Evolutionary conservation across 306 rosid species (phyloP), one percentile per base, ranked within the genome.

Genomic region (Rubus idaeus): DNA sequence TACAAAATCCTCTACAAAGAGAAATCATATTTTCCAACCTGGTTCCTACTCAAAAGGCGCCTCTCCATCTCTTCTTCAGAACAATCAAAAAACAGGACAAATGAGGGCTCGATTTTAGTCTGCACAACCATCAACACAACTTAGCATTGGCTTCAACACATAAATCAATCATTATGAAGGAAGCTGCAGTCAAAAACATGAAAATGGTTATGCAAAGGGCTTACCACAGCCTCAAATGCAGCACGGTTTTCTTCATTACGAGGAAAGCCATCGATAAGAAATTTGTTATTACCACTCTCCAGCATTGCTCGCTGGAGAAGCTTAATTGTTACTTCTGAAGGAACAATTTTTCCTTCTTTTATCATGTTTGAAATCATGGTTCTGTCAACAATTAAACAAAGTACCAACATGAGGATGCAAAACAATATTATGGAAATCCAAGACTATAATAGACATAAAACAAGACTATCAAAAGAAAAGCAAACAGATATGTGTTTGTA

Each of bases 231-330:
- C 86, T 95, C 99, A 85, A 95, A 95, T 55, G 99, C 99, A 46
- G 99, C 97, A 81, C 97, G 99, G 74, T 92, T 95, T 89, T 95
- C 99, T 88, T 95, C 97, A 76, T 95, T 92, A 68, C 99, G 99
- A 63, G 99, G 99, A 82, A 95, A 95, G 70, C 99, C 99, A 86
- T 95, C 99, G 79, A 95, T 90, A 60, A 95, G 97, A 88, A 90
- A 95, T 80, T 89, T 95, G 82, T 92, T 90, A 75, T 95, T 95
- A 52, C 89, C 90, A 87, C 41, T 81, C 85, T 84, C 88, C 83
- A 82, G 70, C 75, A 95, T 95, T 83, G 99, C 99, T 74, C 47
- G 86, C 76, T 92, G 89, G 78, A 95, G 90, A 84, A 95, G 99
- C 89, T 84, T 88, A 79, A 95, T 89, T 69, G 99, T 95, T 70